These are phyloP conservation scores for Triticum turgidum DNA, from an alignment of 176 grass and related monocot genomes.

Conservation along the genomic window DNA sequence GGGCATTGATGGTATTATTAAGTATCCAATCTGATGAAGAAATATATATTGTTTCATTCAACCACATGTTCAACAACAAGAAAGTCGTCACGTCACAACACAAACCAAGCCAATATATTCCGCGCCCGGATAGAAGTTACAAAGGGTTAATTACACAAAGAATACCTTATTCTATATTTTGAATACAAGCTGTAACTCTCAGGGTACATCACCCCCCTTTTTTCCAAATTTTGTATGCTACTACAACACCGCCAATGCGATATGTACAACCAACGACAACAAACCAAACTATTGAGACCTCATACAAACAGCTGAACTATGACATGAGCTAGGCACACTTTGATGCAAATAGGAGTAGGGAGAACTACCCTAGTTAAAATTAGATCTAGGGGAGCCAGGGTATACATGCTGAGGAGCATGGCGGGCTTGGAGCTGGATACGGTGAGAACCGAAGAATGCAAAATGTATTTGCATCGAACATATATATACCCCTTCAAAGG, in stretches of 20 bases:
- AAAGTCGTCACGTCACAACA: constrained; percentile 22
- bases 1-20: neutral
- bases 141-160: constrained; percentile 64
- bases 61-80: neutral
- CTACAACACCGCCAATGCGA: constrained; percentile 43
- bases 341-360: constrained; percentile 29
- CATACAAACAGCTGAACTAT: constrained; percentile 9
- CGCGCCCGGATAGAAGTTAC: constrained; percentile 5
- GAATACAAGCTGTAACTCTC: constrained; percentile 51
- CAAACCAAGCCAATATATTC: constrained; percentile 43
- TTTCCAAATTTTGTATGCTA: constrained; percentile 44
- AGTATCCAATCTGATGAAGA: neutral
- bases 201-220: constrained; percentile 10
- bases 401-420: constrained; percentile 45
- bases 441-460: constrained; percentile 16
- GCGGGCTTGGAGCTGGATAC: constrained; percentile 19
- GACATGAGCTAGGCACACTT: constrained; percentile 23
- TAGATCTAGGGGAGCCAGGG: constrained; percentile 17
- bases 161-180: constrained; percentile 71
- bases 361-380: constrained; percentile 20
- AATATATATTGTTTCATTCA: neutral
- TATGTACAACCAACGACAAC: constrained; percentile 46
- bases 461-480: constrained; percentile 12
- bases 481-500: constrained; percentile 40
- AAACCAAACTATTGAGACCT: constrained; percentile 40